Evolutionary conservation across 1,284 basidiomycete genomes (phyloP).

Genomic region (Apiotrichum sp.): DNA sequence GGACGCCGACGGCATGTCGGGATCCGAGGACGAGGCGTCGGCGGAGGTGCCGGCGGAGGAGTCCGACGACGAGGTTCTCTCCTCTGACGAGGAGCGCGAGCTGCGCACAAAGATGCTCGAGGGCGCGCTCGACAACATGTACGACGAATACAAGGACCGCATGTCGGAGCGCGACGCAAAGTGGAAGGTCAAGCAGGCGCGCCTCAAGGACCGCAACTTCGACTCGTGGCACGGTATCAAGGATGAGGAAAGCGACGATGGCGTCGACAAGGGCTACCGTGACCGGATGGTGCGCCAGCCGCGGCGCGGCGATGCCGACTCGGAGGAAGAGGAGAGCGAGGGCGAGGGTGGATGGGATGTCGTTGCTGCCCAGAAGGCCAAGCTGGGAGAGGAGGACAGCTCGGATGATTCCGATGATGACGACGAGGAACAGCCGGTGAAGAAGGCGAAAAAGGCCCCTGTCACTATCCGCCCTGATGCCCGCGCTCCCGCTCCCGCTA

Average conservation of each 20-base stretch:
- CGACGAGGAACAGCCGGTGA: conserved; percentile 20
- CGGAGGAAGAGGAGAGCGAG: conserved; percentile 54
- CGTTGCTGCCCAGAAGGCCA: conserved; percentile 59
- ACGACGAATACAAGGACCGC: conserved; percentile 78
- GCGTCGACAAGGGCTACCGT: conserved; percentile 41
- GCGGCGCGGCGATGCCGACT: conserved; percentile 44
- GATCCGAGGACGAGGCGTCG: conserved; percentile 45
- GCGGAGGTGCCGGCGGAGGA: conserved; percentile 13
- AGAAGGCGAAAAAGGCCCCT: conserved; percentile 18
- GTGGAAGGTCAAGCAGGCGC: conserved; percentile 76
- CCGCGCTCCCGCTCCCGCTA: conserved; percentile 34
- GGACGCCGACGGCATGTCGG: conserved; percentile 49
- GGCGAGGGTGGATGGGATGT: conserved; percentile 68
- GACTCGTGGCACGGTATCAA: conserved; percentile 70
- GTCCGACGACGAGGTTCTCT: conserved; percentile 54
- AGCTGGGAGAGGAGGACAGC: conserved; percentile 53
- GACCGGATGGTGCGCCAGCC: conserved; percentile 24
- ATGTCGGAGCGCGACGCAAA: conserved; percentile 82
- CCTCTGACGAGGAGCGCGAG: conserved; percentile 67
- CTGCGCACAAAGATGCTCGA: conserved; percentile 64
- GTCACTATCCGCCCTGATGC: conserved; percentile 9
- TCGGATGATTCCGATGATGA: conserved; percentile 38
- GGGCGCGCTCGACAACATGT: conserved; percentile 77
- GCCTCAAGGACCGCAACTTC: conserved; percentile 64
- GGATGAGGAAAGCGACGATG: conserved; percentile 40